Evolutionary conservation across 441 rosid species (phyloP), one percentile per base, ranked within the genome.

Genomic region (Melastoma candidum): DNA sequence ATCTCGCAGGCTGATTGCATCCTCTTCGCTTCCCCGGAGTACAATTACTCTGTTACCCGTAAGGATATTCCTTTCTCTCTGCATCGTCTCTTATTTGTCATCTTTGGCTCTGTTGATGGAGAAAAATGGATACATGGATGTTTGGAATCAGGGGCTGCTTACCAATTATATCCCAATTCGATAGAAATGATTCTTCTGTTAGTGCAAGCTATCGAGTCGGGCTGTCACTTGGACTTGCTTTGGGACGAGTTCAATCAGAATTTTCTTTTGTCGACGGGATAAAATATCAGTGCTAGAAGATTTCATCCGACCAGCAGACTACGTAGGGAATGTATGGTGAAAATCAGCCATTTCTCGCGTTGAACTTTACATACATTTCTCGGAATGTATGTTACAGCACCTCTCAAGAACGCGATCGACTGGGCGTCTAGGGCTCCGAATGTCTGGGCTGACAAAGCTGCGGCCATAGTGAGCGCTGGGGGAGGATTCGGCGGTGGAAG

Each of bases 381-480:
- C 22, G 22, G 22, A 17, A 17, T 17, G 22, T 17, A 5, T 14
- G 25, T 27, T 49, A 26, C 58, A 85, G 90, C 72, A 25, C 82
- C 87, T 5, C 63, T 89, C 63, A 89, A 89, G 80, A 89, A 89
- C 56, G 93, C 95, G 0, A 59, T 83, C 9, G 95, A 85, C 57
- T 89, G 95, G 95, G 97, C 82, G 14, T 85, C 93, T 9, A 72
- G 88, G 63, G 10, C 86, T 1, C 90, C 95, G 3, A 89, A 89
- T 46, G 78, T 78, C 13, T 83, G 86, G 83, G 93, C 83, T 11
- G 88, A 77, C 49, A 85, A 83, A 70, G 74, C 85, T 3, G 95
- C 93, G 26, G 90, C 95, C 5, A 53, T 85, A 4, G 64, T 89
- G 46, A 85, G 90, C 22, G 70, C 84, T 0, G 83, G 81, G 2